These are phyloP conservation scores for Auricularia cornea DNA, from an alignment of 768 basidiomycete genomes.

Conservation along the genomic window DNA sequence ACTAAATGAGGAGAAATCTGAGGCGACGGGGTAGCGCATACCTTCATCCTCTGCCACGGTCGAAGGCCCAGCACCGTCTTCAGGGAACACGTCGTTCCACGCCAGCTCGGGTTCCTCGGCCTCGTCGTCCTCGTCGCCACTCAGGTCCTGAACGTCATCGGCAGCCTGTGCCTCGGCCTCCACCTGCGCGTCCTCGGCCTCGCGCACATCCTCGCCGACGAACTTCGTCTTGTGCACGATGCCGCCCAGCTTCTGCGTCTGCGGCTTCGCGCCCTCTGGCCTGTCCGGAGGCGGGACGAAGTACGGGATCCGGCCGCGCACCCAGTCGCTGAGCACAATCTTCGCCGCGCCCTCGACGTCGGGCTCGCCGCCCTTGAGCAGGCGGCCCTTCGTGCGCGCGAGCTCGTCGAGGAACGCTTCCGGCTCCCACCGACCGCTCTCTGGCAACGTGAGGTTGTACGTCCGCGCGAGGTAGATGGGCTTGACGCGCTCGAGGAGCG, in stretches of 20 bases:
- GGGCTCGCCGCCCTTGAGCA: constrained; percentile 91
- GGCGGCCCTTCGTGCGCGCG: constrained; percentile 83
- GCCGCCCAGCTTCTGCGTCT: constrained; percentile 74
- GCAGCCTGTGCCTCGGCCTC: constrained; percentile 39
- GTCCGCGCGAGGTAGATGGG: constrained; percentile 85
- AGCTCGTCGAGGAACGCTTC: constrained; percentile 77
- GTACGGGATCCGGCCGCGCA: constrained; percentile 92
- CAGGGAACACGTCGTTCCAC: constrained; percentile 85
- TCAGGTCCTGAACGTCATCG: constrained; percentile 23
- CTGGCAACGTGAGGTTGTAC: constrained; percentile 62
- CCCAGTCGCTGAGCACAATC: constrained; percentile 94
- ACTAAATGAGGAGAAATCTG: constrained; percentile 10
- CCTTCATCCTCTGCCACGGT: constrained; percentile 20
- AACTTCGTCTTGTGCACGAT: constrained; percentile 88
- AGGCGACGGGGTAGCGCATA: constrained; percentile 11
- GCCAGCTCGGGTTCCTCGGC: constrained; percentile 45
- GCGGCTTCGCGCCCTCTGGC: constrained; percentile 53
- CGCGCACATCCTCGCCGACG: constrained; percentile 71
- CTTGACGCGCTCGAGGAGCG: constrained; percentile 84
- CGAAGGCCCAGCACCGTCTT: constrained; percentile 25
- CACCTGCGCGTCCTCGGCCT: constrained; percentile 51
- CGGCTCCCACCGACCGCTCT: constrained; percentile 53
- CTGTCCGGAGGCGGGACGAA: constrained; percentile 90
- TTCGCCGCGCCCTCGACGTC: constrained; percentile 89
- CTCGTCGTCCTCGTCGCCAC: constrained; percentile 10